phyloP scores from a whole-genome alignment of 129 eudicot genomes.

The Erigeron canadensis region DNA sequence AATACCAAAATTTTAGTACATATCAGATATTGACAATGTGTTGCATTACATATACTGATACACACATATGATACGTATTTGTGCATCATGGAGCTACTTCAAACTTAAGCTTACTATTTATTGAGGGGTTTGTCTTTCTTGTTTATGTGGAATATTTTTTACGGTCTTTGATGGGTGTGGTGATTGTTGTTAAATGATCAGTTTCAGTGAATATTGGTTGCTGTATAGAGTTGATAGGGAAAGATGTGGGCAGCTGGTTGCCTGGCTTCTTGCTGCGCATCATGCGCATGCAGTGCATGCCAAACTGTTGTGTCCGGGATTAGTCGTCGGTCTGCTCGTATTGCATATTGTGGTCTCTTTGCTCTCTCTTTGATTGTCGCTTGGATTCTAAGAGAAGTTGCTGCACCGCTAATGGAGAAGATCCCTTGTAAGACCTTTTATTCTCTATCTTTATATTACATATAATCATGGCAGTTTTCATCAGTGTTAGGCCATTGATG shows the following conservation, averaged over 20 bases:
- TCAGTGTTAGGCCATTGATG: not conserved
- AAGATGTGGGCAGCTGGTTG: slow-evolving; percentile 99
- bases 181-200: slow-evolving; percentile 17
- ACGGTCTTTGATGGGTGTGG: not conserved
- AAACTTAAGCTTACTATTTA: not conserved
- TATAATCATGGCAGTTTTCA: not conserved
- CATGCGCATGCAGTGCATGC: slow-evolving; percentile 94
- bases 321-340: slow-evolving; percentile 89
- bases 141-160: not conserved
- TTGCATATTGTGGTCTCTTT: slow-evolving; percentile 95
- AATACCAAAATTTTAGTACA: not conserved
- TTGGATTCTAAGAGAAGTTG: slow-evolving; percentile 93
- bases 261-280: slow-evolving; percentile 97
- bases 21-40: not conserved
- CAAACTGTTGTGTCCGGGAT: slow-evolving; percentile 81
- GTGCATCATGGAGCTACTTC: not conserved
- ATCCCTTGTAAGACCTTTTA: slow-evolving; percentile 76
- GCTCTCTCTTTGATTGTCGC: slow-evolving; percentile 85
- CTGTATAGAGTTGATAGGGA: slow-evolving; percentile 26
- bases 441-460: not conserved
- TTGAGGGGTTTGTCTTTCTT: not conserved
- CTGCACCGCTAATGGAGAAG: slow-evolving; percentile 96
- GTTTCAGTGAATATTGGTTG: slow-evolving; percentile 25
- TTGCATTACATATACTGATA: not conserved
- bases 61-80: not conserved